phyloP scores from a whole-genome alignment of 2,329 filamentous ascomycete species.

The Stachybotrys elegans region DNA sequence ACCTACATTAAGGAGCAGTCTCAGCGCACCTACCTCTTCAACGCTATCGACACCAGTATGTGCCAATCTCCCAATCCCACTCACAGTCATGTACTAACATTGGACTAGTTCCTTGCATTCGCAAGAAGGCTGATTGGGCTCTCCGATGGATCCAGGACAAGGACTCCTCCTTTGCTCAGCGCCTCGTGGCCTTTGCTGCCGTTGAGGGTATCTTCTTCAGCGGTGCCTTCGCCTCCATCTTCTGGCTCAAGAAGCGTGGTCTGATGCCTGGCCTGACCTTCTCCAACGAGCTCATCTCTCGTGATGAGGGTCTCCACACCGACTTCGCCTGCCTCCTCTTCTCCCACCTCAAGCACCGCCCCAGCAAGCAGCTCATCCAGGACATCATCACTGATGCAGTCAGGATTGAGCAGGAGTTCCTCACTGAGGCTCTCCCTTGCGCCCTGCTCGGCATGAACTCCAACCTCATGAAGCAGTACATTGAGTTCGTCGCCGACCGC shows the following conservation, averaged over 20 bases:
- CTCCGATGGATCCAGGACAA: slow-evolving; percentile 91
- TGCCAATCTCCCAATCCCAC: slow-evolving; percentile 10
- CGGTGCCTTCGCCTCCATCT: slow-evolving; percentile 96
- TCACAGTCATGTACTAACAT: slow-evolving; percentile 11
- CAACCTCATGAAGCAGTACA: slow-evolving; percentile 98
- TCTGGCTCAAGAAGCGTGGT: slow-evolving; percentile 99
- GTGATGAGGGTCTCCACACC: slow-evolving; percentile 98
- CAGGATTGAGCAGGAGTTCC: slow-evolving; percentile 92
- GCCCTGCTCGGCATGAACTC: slow-evolving; percentile 97
- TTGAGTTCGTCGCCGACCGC: slow-evolving; percentile 97
- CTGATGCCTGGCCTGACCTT: slow-evolving; percentile 98
- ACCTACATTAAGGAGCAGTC: slow-evolving; percentile 98
- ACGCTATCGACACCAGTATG: slow-evolving; percentile 95
- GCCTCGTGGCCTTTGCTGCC: slow-evolving; percentile 92
- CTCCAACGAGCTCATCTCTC: slow-evolving; percentile 99
- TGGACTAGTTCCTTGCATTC: slow-evolving; percentile 78
- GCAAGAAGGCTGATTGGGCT: slow-evolving; percentile 98
- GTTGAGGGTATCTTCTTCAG: slow-evolving; percentile 99
- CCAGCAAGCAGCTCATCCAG: slow-evolving; percentile 73
- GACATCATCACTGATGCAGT: slow-evolving; percentile 94
- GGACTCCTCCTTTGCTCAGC: slow-evolving; percentile 90
- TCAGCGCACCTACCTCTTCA: slow-evolving; percentile 92
- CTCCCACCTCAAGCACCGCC: slow-evolving; percentile 93
- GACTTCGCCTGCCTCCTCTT: slow-evolving; percentile 97
- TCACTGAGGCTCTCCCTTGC: slow-evolving; percentile 90